Percentiles rank a stretch among this genome's conserved stretches.
phyloP scores from a whole-genome alignment of 2,329 filamentous ascomycete genomes.

The Emergomyces orientalis region DNA sequence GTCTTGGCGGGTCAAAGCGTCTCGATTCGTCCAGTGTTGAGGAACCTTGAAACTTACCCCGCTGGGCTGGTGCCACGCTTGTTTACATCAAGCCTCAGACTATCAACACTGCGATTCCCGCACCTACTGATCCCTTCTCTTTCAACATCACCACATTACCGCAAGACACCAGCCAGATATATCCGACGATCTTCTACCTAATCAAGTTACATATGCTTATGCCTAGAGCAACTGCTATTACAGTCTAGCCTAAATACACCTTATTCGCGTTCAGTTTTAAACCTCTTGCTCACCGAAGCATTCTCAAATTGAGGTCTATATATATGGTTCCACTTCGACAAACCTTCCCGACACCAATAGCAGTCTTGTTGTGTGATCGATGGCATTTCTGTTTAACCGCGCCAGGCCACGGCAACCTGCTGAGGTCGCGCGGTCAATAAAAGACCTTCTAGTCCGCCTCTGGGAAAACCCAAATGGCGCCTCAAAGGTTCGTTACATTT shows the following conservation, averaged over 20 bases:
- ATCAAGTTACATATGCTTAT: background rate
- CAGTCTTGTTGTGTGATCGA: constrained; percentile 26
- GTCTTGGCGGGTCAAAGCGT: background rate
- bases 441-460: constrained; percentile 53
- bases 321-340: background rate
- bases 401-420: constrained; percentile 52
- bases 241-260: too few relatives aligned
- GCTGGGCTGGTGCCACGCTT: too few relatives aligned
- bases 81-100: background rate
- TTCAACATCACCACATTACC: background rate
- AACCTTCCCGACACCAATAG: background rate
- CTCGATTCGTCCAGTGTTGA: too few relatives aligned
- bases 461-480: constrained; percentile 46
- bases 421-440: constrained; percentile 54
- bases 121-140: background rate
- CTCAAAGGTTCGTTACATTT: constrained; percentile 43
- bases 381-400: constrained; percentile 63
- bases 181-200: background rate
- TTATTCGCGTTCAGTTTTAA: background rate
- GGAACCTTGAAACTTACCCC: too few relatives aligned
- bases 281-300: background rate
- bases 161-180: background rate
- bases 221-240: background rate
- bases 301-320: background rate
- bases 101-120: background rate